A percentile compares a stretch with the other conserved stretches of the same genome.
phyloP scores from a whole-genome alignment of 2,329 filamentous ascomycete species.

The Rhinocladiella similis region DNA sequence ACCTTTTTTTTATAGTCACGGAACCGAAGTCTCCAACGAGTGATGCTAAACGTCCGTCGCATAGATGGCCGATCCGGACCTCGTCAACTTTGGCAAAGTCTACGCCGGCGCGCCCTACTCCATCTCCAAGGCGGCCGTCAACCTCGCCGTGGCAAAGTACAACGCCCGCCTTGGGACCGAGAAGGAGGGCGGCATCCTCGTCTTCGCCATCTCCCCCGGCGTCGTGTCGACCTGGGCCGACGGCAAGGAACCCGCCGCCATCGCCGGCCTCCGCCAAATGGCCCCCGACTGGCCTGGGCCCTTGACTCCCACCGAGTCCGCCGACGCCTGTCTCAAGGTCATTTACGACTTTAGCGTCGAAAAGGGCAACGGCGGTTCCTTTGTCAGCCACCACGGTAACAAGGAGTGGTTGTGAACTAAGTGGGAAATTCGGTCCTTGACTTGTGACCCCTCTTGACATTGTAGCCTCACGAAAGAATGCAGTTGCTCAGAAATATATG shows the following conservation, averaged over 20 bases:
- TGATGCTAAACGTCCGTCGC: no score
- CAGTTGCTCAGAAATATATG: no score
- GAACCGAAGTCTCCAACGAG: no score
- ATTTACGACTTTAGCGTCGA: slow-evolving; percentile 11
- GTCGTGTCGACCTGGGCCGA: slow-evolving; percentile 43
- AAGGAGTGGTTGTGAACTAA: slow-evolving; percentile 57
- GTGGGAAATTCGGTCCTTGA: neutral
- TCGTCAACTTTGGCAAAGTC: slow-evolving; percentile 42
- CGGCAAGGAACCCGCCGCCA: neutral
- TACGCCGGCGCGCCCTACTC: slow-evolving; percentile 44
- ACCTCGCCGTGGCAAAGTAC: slow-evolving; percentile 56
- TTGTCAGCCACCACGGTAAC: slow-evolving; percentile 56
- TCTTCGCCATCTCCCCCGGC: slow-evolving; percentile 55
- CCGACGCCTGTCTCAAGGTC: slow-evolving; percentile 8
- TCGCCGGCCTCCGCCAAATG: slow-evolving; percentile 2
- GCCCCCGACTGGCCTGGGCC: slow-evolving; percentile 15
- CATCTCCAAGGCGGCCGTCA: slow-evolving; percentile 54
- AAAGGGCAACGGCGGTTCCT: slow-evolving; percentile 47
- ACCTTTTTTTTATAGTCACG: no score
- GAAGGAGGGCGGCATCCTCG: slow-evolving; percentile 54
- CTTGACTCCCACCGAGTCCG: slow-evolving; percentile 12
- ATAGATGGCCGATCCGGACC: slow-evolving; percentile 46
- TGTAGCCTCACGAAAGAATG: no score
- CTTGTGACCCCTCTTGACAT: no score
- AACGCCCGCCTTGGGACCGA: slow-evolving; percentile 49